Conservation (phyloP, 495 filamentous ascomycete genomes). For the Penicillium roqueforti region DNA sequence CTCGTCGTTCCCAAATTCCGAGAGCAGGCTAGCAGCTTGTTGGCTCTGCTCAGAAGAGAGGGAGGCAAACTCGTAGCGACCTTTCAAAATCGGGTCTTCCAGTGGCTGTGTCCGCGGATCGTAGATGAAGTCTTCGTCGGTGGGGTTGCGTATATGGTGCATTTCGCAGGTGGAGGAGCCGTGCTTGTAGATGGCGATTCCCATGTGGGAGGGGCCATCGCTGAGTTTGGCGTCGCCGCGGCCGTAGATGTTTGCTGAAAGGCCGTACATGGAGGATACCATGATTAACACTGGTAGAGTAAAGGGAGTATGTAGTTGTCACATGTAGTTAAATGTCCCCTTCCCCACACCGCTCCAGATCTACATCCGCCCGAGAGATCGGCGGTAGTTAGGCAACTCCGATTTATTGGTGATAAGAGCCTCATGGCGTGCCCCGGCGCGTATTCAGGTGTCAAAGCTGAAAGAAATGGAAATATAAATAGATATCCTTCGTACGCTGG, state of each 20-base stretch:
- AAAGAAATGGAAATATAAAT: too few species aligned
- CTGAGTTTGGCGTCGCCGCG: not conserved
- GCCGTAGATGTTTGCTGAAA: not conserved
- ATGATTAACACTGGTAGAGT: not conserved
- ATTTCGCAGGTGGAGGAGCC: not conserved
- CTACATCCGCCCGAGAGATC: too few species aligned
- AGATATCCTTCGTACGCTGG: too few species aligned
- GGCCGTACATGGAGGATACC: not conserved
- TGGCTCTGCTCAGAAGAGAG: not conserved
- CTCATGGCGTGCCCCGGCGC: too few species aligned
- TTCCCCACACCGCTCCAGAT: too few species aligned
- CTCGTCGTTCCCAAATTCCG: not conserved
- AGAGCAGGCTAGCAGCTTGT: not conserved
- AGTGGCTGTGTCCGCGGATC: not conserved
- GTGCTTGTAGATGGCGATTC: not conserved
- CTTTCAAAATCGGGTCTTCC: not conserved
- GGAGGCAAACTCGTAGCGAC: not conserved
- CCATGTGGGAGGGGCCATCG: not conserved
- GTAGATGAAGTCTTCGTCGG: not conserved
- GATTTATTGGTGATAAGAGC: too few species aligned
- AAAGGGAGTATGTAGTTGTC: not conserved
- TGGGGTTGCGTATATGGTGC: not conserved
- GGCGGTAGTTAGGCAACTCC: too few species aligned
- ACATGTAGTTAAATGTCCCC: too few species aligned
- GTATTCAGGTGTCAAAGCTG: too few species aligned